phyloP scores from a whole-genome alignment of 345 rosid genomes.

The Conringia planisiliqua region DNA sequence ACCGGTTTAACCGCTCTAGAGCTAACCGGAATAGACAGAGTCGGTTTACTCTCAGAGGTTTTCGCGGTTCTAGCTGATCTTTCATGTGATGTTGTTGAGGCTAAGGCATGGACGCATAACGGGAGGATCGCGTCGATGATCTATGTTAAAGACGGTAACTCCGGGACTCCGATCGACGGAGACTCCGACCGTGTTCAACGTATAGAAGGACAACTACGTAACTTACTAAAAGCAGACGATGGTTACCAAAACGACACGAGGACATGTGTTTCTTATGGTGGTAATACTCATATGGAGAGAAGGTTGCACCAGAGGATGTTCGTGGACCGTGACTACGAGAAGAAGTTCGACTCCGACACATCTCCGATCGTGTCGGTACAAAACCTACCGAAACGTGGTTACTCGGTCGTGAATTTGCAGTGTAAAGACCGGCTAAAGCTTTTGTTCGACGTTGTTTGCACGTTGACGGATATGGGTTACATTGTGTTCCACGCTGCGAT shows the following conservation, averaged over 20 bases:
- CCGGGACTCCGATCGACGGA: conserved; percentile 55
- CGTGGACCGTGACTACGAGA: conserved; percentile 88
- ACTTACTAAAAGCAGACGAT: conserved; percentile 75
- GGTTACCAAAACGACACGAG: conserved; percentile 69
- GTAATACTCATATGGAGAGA: conserved; percentile 83
- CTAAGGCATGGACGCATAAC: conserved; percentile 88
- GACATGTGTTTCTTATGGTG: conserved; percentile 64
- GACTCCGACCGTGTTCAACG: conserved; percentile 51
- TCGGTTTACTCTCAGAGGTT: conserved; percentile 74
- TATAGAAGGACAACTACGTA: conserved; percentile 58
- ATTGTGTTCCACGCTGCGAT: conserved; percentile 86
- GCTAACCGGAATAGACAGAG: conserved; percentile 70
- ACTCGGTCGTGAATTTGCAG: conserved; percentile 85
- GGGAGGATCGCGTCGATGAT: conserved; percentile 65
- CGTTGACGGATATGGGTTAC: conserved; percentile 93
- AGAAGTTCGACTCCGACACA: conserved; percentile 43
- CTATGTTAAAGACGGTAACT: conserved; percentile 60
- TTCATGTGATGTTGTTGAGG: conserved; percentile 68
- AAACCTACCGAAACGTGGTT: conserved; percentile 72
- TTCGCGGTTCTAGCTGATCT: conserved; percentile 80
- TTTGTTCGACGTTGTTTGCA: conserved; percentile 88
- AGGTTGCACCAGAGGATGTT: conserved; percentile 97
- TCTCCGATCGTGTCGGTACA: conserved; percentile 74
- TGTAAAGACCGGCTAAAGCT: conserved; percentile 85
- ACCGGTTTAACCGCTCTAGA: conserved; percentile 68